Conservation (phyloP, 2,329 filamentous ascomycete genomes). For the Lachnellula subtilissima region DNA sequence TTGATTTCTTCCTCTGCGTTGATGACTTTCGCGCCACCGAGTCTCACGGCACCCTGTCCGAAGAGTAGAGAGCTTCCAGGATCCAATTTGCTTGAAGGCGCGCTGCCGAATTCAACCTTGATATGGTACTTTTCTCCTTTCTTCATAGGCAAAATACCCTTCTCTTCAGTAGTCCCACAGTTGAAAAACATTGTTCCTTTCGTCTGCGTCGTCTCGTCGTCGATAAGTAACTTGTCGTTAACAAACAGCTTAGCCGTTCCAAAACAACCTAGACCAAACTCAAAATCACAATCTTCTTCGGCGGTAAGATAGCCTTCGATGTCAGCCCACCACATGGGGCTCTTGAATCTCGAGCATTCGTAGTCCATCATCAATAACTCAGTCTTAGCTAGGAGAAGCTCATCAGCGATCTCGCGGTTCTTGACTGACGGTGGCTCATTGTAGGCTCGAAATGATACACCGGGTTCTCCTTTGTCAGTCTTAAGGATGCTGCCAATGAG, state of each 20-base stretch:
- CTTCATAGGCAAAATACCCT: slow-evolving; percentile 25
- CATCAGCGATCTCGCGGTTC: slow-evolving; percentile 17
- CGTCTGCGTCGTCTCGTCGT: slow-evolving; percentile 32
- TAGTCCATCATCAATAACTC: slow-evolving; percentile 39
- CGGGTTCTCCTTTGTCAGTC: slow-evolving; percentile 47
- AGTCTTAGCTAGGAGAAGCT: slow-evolving; percentile 22
- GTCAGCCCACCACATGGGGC: slow-evolving; percentile 36
- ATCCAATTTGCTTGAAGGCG: slow-evolving; percentile 53
- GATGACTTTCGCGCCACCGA: slow-evolving; percentile 56
- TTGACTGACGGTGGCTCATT: slow-evolving; percentile 15
- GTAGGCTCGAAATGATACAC: slow-evolving; percentile 46
- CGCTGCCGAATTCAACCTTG: slow-evolving; percentile 46
- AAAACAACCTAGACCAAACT: slow-evolving; percentile 31
- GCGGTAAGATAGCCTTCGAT: slow-evolving; percentile 32
- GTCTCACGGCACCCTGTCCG: slow-evolving; percentile 55
- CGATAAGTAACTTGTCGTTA: slow-evolving; percentile 33
- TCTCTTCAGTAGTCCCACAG: slow-evolving; percentile 32
- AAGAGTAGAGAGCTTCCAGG: slow-evolving; percentile 44
- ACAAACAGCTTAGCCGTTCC: slow-evolving; percentile 34
- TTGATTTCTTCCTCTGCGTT: slow-evolving; percentile 55
- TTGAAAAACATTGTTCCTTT: slow-evolving; percentile 32
- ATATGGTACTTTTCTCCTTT: slow-evolving; percentile 30
- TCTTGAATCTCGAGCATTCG: slow-evolving; percentile 35
- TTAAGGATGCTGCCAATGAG: slow-evolving; percentile 50
- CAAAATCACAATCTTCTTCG: slow-evolving; percentile 29